phyloP scores from a whole-genome alignment of 768 basidiomycete genomes.

The Gloeophyllum trabeum region DNA sequence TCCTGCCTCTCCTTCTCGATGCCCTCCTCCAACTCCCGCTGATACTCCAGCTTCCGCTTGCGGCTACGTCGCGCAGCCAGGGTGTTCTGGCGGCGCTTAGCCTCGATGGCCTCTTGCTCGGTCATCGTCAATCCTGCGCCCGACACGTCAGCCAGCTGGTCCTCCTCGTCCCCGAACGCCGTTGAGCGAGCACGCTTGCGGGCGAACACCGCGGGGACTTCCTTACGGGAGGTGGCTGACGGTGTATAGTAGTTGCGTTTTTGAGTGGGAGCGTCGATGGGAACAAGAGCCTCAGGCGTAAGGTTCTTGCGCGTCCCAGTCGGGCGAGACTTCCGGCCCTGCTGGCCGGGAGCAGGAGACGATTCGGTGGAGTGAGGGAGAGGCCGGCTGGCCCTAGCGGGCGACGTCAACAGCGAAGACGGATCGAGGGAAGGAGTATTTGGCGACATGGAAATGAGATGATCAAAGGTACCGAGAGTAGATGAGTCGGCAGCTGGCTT shows the following conservation, averaged over 20 bases:
- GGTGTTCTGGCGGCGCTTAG: slow-evolving; percentile 77
- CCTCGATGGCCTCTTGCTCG: slow-evolving; percentile 60
- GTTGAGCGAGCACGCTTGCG: slow-evolving; percentile 45
- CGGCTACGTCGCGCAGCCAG: slow-evolving; percentile 75
- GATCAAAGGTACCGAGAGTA: slow-evolving; percentile 18
- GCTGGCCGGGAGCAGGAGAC: too few relatives aligned
- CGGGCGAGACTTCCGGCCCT: slow-evolving; percentile 19
- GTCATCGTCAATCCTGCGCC: slow-evolving; percentile 29
- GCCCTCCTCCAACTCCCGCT: slow-evolving; percentile 49
- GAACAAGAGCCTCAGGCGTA: slow-evolving; percentile 51
- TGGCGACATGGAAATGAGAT: slow-evolving; percentile 39
- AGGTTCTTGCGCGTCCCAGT: slow-evolving; percentile 69
- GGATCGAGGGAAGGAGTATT: slow-evolving; percentile 36
- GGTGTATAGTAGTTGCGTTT: slow-evolving; percentile 60
- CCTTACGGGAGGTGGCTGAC: slow-evolving; percentile 70
- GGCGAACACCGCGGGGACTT: slow-evolving; percentile 60
- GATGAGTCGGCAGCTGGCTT: slow-evolving; percentile 2
- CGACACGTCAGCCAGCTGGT: slow-evolving; percentile 32
- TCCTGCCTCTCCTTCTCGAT: slow-evolving; percentile 43
- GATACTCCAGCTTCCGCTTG: slow-evolving; percentile 61
- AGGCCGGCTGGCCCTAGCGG: slow-evolving; percentile 4
- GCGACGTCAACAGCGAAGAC: slow-evolving; percentile 15
- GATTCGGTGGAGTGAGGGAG: slow-evolving; percentile 7
- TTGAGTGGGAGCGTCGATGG: slow-evolving; percentile 74
- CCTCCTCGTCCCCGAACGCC: slow-evolving; percentile 37